Conservation (phyloP, 129 eudicot species). For the Solidago caesia region DNA sequence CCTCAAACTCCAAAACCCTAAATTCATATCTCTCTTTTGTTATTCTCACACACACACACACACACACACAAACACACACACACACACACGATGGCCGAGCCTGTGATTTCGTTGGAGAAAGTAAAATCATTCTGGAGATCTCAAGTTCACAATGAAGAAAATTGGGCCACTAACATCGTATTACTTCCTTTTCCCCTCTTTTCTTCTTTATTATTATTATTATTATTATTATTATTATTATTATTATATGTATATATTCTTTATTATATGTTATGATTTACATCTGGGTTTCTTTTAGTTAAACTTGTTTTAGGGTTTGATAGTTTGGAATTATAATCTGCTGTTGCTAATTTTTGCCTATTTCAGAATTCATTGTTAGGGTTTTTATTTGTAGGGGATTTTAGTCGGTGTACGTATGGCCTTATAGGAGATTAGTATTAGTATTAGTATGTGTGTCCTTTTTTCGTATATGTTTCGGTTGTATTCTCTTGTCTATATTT, state of each 20-base stretch:
- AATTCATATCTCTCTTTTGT: constrained; percentile 4
- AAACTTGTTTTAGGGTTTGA: too few species aligned
- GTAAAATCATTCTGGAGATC: constrained; percentile 55
- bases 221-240: background rate
- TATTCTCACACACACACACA: background rate
- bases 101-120: constrained; percentile 42
- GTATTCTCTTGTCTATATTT: too few species aligned
- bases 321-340: too few species aligned
- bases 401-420: too few species aligned
- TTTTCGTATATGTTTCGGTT: too few species aligned
- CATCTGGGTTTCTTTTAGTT: too few species aligned
- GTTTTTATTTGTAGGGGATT: too few species aligned
- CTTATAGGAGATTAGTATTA: too few species aligned
- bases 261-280: background rate
- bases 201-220: background rate
- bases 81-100: constrained; percentile 44
- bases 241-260: background rate
- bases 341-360: too few species aligned
- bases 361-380: too few species aligned
- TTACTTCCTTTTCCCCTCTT: background rate
- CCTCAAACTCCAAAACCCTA: background rate
- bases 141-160: constrained; percentile 52
- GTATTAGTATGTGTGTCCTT: too few species aligned
- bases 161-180: constrained; percentile 64
- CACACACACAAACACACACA: background rate